Evolutionary conservation across 257 asterid genomes (phyloP), one percentile per base, ranked within the genome.

Genomic region (Forsythia suspensa): DNA sequence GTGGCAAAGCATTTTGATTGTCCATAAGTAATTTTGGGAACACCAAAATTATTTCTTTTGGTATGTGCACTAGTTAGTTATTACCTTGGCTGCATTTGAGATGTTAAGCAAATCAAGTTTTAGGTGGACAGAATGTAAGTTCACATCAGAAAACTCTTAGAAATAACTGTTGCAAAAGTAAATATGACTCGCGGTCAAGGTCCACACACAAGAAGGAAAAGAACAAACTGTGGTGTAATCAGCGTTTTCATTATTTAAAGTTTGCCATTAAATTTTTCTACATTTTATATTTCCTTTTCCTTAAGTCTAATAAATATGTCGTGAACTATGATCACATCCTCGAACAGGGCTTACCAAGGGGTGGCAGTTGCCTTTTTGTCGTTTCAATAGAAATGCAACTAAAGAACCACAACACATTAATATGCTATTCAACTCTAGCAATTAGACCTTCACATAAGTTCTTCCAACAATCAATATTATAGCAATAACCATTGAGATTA

Each of bases 241-340:
- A 55, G 57, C 13, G 16, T 77, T 48, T 36, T 77, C 55, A 24
- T 24, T 24, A 24, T 20, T 36, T 76, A 38, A 57, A 42, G 13
- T 40, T 77, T 74, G 63, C 77, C 48, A 10, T 21, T 13, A 68
- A 80, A 5, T 12, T 73, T 77, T 73, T n/a, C 71, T 80, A 13
- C 66, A 55, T 55, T 55, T 55, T n/a, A 18, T 18, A 16, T 59
- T 59, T 24, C 68, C 11, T 59, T 59, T 59, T 12, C 13, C 36
- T 20, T n/a, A 2, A 6, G 34, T 59, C 20, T 15, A 18, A 55
- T 55, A 55, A 5, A 0, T 55, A 18, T 16, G 12, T 59, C 36
- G 2, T 59, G 63, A 52, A 52, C 24, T 52, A 16, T 52, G 20
- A 52, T 20, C 63, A 52, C 5, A 5, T 52, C 24, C 63, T 52